phyloP scores from a whole-genome alignment of 768 basidiomycete genomes.

The Flagelloscypha sp. region DNA sequence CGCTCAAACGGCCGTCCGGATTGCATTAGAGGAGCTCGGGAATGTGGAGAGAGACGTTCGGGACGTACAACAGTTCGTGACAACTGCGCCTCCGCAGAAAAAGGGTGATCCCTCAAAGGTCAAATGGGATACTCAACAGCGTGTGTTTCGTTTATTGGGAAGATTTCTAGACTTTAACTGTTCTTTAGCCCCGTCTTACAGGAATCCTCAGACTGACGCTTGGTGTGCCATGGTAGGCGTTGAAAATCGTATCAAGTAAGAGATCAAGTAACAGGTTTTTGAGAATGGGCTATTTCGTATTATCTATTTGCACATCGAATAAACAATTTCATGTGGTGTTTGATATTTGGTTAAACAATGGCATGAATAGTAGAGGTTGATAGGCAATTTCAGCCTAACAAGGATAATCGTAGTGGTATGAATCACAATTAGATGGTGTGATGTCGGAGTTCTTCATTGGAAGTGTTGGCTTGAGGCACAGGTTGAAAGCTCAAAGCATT shows the following conservation, averaged over 20 bases:
- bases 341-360: too few species aligned
- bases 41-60: slow-evolving; percentile 35
- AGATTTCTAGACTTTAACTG: slow-evolving; percentile 23
- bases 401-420: too few species aligned
- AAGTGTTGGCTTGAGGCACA: too few species aligned
- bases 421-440: too few species aligned
- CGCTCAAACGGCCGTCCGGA: slow-evolving; percentile 44
- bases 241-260: slow-evolving; percentile 67
- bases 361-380: too few species aligned
- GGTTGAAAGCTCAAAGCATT: too few species aligned
- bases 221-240: slow-evolving; percentile 77
- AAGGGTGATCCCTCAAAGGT: slow-evolving; percentile 1
- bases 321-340: too few species aligned
- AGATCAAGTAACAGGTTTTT: too few species aligned
- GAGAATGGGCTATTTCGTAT: too few species aligned
- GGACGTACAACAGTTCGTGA: slow-evolving; percentile 12
- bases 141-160: slow-evolving; percentile 1
- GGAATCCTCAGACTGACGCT: slow-evolving; percentile 84
- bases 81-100: slow-evolving; percentile 6
- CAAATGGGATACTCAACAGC: slow-evolving; percentile 3
- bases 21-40: slow-evolving; percentile 62
- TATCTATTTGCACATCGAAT: too few species aligned
- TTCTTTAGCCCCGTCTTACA: slow-evolving; percentile 62
- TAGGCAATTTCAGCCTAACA: too few species aligned
- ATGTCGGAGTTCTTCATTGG: too few species aligned